Evolutionary conservation across 2,329 filamentous ascomycete genomes (phyloP).

Genomic region (Epichloe sibirici): DNA sequence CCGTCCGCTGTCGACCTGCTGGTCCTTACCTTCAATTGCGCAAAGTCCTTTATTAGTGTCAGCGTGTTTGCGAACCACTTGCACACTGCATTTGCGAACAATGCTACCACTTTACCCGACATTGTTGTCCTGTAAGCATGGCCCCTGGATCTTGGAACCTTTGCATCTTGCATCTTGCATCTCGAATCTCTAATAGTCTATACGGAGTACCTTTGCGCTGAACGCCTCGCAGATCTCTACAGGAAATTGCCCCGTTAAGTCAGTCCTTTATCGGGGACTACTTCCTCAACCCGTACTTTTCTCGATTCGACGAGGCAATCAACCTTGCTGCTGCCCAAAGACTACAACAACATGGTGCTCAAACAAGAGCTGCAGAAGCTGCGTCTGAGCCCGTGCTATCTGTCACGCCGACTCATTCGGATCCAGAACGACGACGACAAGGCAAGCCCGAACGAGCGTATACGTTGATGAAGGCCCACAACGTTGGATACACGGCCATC

Average conservation of each 20-base stretch:
- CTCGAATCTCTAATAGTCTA: neutral
- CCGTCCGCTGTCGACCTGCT: constrained; percentile 53
- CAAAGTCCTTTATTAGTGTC: constrained; percentile 55
- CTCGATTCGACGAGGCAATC: constrained; percentile 58
- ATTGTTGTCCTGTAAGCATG: constrained; percentile 40
- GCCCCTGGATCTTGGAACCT: neutral
- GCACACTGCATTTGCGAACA: constrained; percentile 43
- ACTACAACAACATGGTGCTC: constrained; percentile 13
- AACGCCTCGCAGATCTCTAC: constrained; percentile 49
- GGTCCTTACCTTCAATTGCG: constrained; percentile 85
- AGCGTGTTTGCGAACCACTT: constrained; percentile 61
- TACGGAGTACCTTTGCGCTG: neutral
- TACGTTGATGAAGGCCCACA: constrained; percentile 55
- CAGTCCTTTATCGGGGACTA: constrained; percentile 78
- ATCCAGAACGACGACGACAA: neutral
- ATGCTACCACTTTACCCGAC: constrained; percentile 35
- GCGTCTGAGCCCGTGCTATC: constrained; percentile 7
- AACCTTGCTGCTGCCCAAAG: constrained; percentile 55
- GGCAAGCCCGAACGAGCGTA: constrained; percentile 36
- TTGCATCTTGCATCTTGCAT: neutral
- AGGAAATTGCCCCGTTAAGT: constrained; percentile 79
- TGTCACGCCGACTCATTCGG: constrained; percentile 4
- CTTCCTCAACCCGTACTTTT: constrained; percentile 64
- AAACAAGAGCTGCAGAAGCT: neutral
- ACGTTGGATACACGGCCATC: constrained; percentile 81